Base-by-base conservation (phyloP, 1,284 basidiomycete genomes). In the Athelia psychrophila region DNA sequence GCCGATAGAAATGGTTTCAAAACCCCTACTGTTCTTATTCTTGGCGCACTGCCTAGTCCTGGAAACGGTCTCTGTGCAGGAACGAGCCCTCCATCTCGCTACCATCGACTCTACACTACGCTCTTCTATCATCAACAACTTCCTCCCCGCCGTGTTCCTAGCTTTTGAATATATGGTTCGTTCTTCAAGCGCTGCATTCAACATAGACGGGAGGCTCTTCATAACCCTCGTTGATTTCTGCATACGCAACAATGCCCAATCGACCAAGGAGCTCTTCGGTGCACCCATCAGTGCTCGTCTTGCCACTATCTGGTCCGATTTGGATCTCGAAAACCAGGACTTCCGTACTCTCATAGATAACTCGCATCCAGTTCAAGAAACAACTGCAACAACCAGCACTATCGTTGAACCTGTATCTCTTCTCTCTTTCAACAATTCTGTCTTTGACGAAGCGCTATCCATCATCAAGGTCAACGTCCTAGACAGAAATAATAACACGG, bases 161-260 rank as follows among this genome's bases (percentile, higher is more conserved):
- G 51, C 58, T 1, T 55, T 74, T 3, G 67, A 72, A 22, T n/a
- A 47, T 1, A 53, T 63, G 13, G 54, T 67, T 1, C 55, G 62
- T 2, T 54, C 56, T 5, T 53, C 60, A 12, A 56, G 57, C n/a
- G 54, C 57, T 15, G 58, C 65, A 33, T 48, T 74, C n/a, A 74
- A 81, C 44, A 54, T 80, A 5, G 84, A 86, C 56, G 77, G 79
- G 6, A 68, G 75, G 16, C 60, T 84, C 12, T 86, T 82, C 56
- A 56, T 72, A 13, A 61, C 71, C 18, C 61, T 79, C 36, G 44
- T 81, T 50, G 64, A 66, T 9, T 68, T 66, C 47, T 30, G 13
- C 27, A 25, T 75, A 25, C 57, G 69, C 16, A 54, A 60, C 8
- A 54, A 71, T 51, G 56, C 50, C 6, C 47, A 49, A 1, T 19